A percentile compares a stretch with the other conserved stretches of the same genome.
Conservation (phyloP, 164 flowering plant species). For the Buxus sempervirens region DNA sequence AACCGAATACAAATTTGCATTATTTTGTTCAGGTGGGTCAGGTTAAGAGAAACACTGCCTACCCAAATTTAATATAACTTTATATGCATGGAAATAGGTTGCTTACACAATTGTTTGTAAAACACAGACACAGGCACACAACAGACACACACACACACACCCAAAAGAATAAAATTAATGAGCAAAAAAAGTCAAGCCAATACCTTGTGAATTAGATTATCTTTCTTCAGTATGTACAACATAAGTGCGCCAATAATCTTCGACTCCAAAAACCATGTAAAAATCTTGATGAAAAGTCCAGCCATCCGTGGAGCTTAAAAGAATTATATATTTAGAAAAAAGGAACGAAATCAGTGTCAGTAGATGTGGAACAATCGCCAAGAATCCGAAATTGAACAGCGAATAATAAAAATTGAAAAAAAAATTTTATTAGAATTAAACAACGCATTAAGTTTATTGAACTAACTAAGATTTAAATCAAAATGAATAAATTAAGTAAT, state of each 20-base stretch:
- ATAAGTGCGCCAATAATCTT: slow-evolving; percentile 48
- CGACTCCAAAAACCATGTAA: slow-evolving; percentile 71
- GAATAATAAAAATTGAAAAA: background rate
- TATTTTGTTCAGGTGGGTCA: too few species aligned
- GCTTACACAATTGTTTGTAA: too few species aligned
- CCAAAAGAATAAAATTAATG: background rate
- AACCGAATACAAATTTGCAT: too few species aligned
- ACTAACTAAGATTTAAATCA: too few species aligned
- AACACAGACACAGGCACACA: too few species aligned
- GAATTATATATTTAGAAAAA: too few species aligned
- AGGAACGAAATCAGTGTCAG: slow-evolving; percentile 3
- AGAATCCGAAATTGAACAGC: too few species aligned
- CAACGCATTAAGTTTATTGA: background rate
- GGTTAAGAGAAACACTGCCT: too few species aligned
- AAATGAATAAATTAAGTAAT: too few species aligned
- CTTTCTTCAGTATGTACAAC: slow-evolving; percentile 50
- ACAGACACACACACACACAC: background rate
- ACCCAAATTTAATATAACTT: too few species aligned
- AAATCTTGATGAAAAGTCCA: slow-evolving; percentile 63
- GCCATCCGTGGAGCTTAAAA: slow-evolving; percentile 96
- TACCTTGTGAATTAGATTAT: slow-evolving; percentile 85
- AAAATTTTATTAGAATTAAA: background rate
- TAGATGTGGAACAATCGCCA: background rate
- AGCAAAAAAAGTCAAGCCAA: background rate
- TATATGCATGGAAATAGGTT: too few species aligned